Conservation (phyloP, 371 early-diverging fungal species). For the Mucor lusitanicus region DNA sequence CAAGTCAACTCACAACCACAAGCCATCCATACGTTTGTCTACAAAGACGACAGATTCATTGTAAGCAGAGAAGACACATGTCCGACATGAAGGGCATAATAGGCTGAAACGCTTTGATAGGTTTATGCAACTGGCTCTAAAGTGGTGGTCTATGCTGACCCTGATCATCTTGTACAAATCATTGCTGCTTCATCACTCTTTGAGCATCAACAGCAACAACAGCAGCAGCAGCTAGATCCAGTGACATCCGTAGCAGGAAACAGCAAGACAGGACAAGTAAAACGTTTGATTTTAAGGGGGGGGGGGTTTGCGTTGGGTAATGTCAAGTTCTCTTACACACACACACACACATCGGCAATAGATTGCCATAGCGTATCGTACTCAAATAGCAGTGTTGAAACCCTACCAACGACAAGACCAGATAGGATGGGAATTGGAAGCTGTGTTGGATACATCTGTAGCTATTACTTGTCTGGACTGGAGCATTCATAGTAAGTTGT, state of each 20-base stretch:
- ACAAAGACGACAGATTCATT: slow-evolving; percentile 53
- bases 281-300: not conserved
- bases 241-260: slow-evolving; percentile 40
- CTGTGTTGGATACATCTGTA: slow-evolving; percentile 15
- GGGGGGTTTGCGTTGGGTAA: not conserved
- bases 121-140: slow-evolving; percentile 53
- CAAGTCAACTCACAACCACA: slow-evolving; percentile 61
- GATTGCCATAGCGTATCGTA: slow-evolving; percentile 41
- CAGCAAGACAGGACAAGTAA: slow-evolving; percentile 38
- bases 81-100: too few species aligned
- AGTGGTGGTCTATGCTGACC: slow-evolving; percentile 50
- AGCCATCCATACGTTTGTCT: slow-evolving; percentile 51
- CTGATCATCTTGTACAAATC: slow-evolving; percentile 44
- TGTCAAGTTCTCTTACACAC: not conserved
- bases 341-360: slow-evolving; percentile 4
- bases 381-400: slow-evolving; percentile 26
- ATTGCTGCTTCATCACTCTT: slow-evolving; percentile 25
- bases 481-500: slow-evolving; percentile 39
- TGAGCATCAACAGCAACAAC: not conserved
- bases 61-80: slow-evolving; percentile 50
- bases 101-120: slow-evolving; percentile 30
- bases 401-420: slow-evolving; percentile 7
- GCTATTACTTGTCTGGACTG: slow-evolving; percentile 42
- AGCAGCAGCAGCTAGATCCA: slow-evolving; percentile 1
- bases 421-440: slow-evolving; percentile 20